A percentile compares a stretch with the other conserved stretches of the same genome.
These are phyloP conservation scores for Thielaviopsis ethacetica DNA, from an alignment of 2,329 filamentous ascomycete species.

Conservation along the genomic window DNA sequence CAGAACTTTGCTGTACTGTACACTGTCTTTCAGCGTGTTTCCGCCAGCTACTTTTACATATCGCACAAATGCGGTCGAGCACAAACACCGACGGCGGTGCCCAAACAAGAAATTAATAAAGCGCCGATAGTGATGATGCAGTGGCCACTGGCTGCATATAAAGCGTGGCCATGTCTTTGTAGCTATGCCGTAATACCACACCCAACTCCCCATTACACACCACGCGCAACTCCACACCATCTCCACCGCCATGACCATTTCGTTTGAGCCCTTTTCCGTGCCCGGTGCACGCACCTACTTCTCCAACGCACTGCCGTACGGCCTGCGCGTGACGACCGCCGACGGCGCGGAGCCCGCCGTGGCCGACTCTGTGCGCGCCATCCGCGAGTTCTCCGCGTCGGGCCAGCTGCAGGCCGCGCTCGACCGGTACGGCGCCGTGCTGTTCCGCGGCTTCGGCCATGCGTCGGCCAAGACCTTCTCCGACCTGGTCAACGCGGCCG, in stretches of 20 bases:
- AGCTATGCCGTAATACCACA: no score
- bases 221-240: not conserved
- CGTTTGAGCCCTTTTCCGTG: slow-evolving; percentile 10
- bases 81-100: no score
- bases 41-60: no score
- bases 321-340: slow-evolving; percentile 7
- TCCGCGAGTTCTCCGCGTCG: slow-evolving; percentile 7
- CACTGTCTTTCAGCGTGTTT: no score
- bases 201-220: no score
- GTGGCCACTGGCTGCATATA: not conserved
- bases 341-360: slow-evolving; percentile 1
- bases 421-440: slow-evolving; percentile 11
- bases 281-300: slow-evolving; percentile 11
- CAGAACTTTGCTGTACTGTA: no score
- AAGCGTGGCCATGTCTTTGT: not conserved
- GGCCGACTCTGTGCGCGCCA: slow-evolving; percentile 4
- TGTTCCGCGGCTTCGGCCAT: slow-evolving; percentile 11
- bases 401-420: slow-evolving; percentile 10
- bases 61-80: no score
- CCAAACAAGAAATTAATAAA: no score
- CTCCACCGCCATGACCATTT: slow-evolving; percentile 1
- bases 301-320: slow-evolving; percentile 9
- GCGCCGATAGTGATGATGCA: not conserved
- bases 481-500: slow-evolving; percentile 10
- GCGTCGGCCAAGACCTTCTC: slow-evolving; percentile 14